A percentile compares a stretch with the other conserved stretches of the same genome.
Conservation (phyloP, 1,284 basidiomycete genomes). For the Schizopora paradoxa region DNA sequence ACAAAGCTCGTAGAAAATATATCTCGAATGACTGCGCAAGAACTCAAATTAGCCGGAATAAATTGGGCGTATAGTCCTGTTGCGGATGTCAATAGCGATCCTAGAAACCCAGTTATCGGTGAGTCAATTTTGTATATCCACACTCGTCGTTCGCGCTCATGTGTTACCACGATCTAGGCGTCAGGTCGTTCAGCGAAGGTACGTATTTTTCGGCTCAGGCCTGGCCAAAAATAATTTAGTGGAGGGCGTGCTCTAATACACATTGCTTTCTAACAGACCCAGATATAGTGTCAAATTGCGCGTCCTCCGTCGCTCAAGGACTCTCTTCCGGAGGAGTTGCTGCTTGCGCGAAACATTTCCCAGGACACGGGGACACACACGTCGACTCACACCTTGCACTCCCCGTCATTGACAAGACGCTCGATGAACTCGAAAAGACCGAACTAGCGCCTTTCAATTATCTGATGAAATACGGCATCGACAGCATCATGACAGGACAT, state of each 20-base stretch:
- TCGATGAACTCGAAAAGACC: conserved; percentile 34
- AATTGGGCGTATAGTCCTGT: conserved; percentile 68
- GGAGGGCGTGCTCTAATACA: background rate
- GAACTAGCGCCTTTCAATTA: conserved; percentile 57
- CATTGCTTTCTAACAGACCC: conserved; percentile 39
- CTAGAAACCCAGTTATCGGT: conserved; percentile 67
- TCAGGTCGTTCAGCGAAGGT: conserved; percentile 68
- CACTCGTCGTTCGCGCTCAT: conserved; percentile 3
- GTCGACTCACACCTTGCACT: conserved; percentile 66
- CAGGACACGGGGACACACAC: conserved; percentile 67
- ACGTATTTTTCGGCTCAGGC: conserved; percentile 13
- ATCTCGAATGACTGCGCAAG: conserved; percentile 44
- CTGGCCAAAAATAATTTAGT: background rate
- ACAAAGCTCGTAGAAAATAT: conserved; percentile 41
- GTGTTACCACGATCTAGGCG: conserved; percentile 35
- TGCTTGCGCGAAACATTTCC: conserved; percentile 63
- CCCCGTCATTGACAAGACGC: conserved; percentile 50
- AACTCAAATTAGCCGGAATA: conserved; percentile 56
- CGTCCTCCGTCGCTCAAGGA: conserved; percentile 42
- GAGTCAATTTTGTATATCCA: conserved; percentile 16
- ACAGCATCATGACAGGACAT: conserved; percentile 66
- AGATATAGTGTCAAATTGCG: conserved; percentile 42
- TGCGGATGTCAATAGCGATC: conserved; percentile 63
- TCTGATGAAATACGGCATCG: conserved; percentile 36
- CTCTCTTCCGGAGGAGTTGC: conserved; percentile 46